Base-by-base conservation (phyloP, 257 asterid species). In the Fraxinus americana region DNA sequence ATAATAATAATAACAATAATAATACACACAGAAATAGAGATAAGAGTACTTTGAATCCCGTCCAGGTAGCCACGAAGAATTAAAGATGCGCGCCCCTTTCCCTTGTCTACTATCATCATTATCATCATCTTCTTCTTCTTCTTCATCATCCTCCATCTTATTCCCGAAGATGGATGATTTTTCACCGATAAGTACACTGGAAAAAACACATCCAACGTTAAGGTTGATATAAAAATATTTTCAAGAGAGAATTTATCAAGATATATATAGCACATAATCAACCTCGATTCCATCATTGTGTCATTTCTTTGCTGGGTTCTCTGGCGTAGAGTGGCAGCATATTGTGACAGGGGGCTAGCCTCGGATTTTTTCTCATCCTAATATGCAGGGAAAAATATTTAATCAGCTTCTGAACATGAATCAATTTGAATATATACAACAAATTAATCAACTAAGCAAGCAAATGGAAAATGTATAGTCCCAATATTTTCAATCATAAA, bases 271-370 rank as follows among this genome's bases (percentile, higher is more conserved):
- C 38, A 65, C 10, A 4, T 78, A 50, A 71, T 70, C 69, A 79
- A 94, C 99, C 97, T 93, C 81, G 97, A 84, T 83, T 86, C 92
- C 81, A 39, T 87, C 79, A 95, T 66, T 45, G 97, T 88, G n/a
- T 85, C 86, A n/a, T 71, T 89, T 87, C 90, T 86, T 78, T 95
- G 91, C 78, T 89, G 88, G 36, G 96, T 89, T 83, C 86, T 90
- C 88, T 85, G 89, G 72, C 89, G 94, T 68, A 91, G 83, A 21
- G 80, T 81, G 71, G 89, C 88, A 67, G 70, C 94, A 82, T 92
- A 89, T 63, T 86, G 84, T 4, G 93, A 85, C 75, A 94, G 87
- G 41, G 98, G 99, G 86, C 97, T 95, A 65, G 85, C 72, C 34
- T 88, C 91, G 16, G 78, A 83, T 66, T 69, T 86, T 75, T 84